phyloP scores from a whole-genome alignment of 495 filamentous ascomycete species.

The Cercophora samala region DNA sequence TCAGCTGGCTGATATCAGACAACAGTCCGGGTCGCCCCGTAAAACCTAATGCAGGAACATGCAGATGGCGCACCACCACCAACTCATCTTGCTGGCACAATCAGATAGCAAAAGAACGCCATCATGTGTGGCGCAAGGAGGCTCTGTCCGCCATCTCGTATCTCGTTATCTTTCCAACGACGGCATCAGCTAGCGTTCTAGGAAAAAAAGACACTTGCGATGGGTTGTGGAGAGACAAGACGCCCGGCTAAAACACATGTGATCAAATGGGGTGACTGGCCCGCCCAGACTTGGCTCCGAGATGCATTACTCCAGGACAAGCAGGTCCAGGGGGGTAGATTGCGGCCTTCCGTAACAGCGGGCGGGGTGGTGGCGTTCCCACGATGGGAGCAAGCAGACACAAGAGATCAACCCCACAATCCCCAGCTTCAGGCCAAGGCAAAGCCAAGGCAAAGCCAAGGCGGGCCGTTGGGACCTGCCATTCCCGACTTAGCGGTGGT shows the following conservation, averaged over 20 bases:
- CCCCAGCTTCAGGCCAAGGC: not conserved
- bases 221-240: not conserved
- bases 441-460: not conserved
- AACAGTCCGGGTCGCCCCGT: not conserved
- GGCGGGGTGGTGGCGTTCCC: not conserved
- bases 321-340: slow-evolving; percentile 11
- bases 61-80: not conserved
- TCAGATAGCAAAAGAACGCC: not conserved
- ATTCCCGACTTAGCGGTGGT: slow-evolving; percentile 18
- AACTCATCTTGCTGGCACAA: not conserved
- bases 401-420: slow-evolving; percentile 1
- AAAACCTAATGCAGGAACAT: not conserved
- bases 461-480: slow-evolving; percentile 17
- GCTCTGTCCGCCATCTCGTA: not conserved
- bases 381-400: too few relatives aligned
- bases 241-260: slow-evolving; percentile 1
- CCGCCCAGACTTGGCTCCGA: slow-evolving; percentile 2
- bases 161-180: not conserved
- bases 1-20: not conserved
- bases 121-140: not conserved
- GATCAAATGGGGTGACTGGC: not conserved
- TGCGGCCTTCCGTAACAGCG: slow-evolving; percentile 1
- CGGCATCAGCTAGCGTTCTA: not conserved
- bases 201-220: not conserved
- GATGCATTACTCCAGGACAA: slow-evolving; percentile 12